Conservation (phyloP, 192 early-diverging fungal genomes). For the Coemansia sp. region DNA sequence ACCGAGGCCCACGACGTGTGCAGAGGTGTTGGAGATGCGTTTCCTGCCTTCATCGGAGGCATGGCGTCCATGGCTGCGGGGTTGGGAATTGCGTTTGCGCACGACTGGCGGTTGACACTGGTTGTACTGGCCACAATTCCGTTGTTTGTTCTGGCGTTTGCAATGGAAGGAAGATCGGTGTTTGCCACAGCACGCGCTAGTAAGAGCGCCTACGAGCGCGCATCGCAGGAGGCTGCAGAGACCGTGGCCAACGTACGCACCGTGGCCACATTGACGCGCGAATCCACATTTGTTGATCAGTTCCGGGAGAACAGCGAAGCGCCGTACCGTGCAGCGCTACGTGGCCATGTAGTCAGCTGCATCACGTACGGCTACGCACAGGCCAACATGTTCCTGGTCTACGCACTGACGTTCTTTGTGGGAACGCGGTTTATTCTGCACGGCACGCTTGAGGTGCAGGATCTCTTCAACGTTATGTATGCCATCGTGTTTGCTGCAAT, state of each 20-base stretch:
- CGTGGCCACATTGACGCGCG: slow-evolving; percentile 74
- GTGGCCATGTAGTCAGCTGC: slow-evolving; percentile 64
- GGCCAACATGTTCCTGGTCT: slow-evolving; percentile 69
- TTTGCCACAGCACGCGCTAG: slow-evolving; percentile 57
- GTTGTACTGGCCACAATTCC: slow-evolving; percentile 69
- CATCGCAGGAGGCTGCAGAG: slow-evolving; percentile 82
- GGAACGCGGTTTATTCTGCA: slow-evolving; percentile 65
- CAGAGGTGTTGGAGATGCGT: slow-evolving; percentile 51
- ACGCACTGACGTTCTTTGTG: slow-evolving; percentile 74
- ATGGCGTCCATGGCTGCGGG: slow-evolving; percentile 37
- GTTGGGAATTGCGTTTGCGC: slow-evolving; percentile 66
- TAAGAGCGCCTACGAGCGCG: slow-evolving; percentile 73
- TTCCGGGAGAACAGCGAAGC: slow-evolving; percentile 63
- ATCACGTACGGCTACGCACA: slow-evolving; percentile 78
- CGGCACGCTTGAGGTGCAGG: slow-evolving; percentile 44
- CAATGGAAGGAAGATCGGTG: slow-evolving; percentile 35
- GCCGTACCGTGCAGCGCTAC: slow-evolving; percentile 68
- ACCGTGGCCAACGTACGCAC: slow-evolving; percentile 85
- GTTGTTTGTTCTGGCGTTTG: slow-evolving; percentile 53
- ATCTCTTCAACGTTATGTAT: slow-evolving; percentile 73
- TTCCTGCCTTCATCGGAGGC: slow-evolving; percentile 34
- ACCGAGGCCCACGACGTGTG: slow-evolving; percentile 74
- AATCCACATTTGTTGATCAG: slow-evolving; percentile 66
- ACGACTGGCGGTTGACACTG: slow-evolving; percentile 81
- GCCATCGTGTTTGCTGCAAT: slow-evolving; percentile 74